Percentiles rank a stretch among this genome's conserved stretches.
phyloP scores from a whole-genome alignment of 202 grass and related monocot species.

The Setaria italica region DNA sequence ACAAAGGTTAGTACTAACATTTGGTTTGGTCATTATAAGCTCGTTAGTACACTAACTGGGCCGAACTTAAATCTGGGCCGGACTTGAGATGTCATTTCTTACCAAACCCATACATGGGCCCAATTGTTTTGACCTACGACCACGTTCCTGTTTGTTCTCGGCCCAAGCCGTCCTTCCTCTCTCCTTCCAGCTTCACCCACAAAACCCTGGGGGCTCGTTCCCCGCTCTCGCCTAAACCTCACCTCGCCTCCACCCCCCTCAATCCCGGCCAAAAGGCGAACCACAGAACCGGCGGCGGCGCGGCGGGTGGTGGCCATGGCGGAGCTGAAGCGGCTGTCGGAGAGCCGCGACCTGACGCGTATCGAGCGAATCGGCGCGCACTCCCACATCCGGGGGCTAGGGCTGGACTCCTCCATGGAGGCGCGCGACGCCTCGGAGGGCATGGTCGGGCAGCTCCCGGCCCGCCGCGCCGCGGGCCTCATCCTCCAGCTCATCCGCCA shows the following conservation, averaged over 20 bases:
- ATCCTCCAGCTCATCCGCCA: conserved; percentile 90
- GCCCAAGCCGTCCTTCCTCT: background rate
- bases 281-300: conserved; percentile 24
- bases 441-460: conserved; percentile 90
- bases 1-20: background rate
- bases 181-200: background rate
- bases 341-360: conserved; percentile 87
- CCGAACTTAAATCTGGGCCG: background rate
- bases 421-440: conserved; percentile 84
- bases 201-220: conserved; percentile 49
- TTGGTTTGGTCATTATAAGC: background rate
- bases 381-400: conserved; percentile 97
- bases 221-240: conserved; percentile 36
- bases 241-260: background rate
- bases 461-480: conserved; percentile 75
- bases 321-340: conserved; percentile 81
- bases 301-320: conserved; percentile 55
- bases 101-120: background rate
- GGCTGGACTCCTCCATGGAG: conserved; percentile 86
- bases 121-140: background rate
- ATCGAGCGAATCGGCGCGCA: conserved; percentile 95
- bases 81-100: background rate
- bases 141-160: too few species aligned
- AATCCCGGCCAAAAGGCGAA: background rate
- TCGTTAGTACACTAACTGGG: background rate